These are phyloP conservation scores for Fagopyrum homotropicum DNA, from an alignment of 148 eudicot genomes.

Conservation along the genomic window DNA sequence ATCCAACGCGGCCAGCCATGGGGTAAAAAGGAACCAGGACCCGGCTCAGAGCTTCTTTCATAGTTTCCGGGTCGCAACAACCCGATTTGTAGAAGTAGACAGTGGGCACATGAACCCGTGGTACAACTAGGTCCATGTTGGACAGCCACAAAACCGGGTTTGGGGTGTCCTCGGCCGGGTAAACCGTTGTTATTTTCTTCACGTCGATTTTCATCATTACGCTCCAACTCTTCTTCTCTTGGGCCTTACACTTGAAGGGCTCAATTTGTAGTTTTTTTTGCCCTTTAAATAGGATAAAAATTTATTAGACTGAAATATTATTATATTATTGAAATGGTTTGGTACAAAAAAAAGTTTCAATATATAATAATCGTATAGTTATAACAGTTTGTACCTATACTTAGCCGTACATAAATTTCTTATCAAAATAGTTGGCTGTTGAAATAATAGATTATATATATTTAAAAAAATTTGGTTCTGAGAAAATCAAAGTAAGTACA, in stretches of 20 bases:
- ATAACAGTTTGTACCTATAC: background rate
- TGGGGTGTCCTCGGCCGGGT: conserved; percentile 6
- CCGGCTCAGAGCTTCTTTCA: background rate
- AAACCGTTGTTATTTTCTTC: conserved; percentile 6
- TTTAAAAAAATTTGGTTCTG: background rate
- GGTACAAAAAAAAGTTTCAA: background rate
- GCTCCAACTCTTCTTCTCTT: background rate
- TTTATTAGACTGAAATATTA: background rate
- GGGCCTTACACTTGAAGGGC: background rate
- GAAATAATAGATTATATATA: background rate
- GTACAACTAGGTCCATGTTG: conserved; percentile 8
- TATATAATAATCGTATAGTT: background rate
- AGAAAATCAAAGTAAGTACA: background rate
- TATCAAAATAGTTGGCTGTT: no score
- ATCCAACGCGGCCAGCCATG: conserved; percentile 6
- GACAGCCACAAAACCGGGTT: background rate
- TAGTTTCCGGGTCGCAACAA: background rate
- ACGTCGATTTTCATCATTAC: conserved; percentile 1
- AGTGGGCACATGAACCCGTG: background rate
- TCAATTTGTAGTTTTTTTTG: background rate
- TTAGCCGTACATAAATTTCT: background rate
- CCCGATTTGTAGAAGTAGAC: background rate
- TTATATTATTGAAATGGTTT: background rate
- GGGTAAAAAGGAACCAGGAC: background rate
- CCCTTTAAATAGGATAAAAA: background rate